These are phyloP conservation scores for Chaetomiaceae sp. DNA, from an alignment of 2,329 filamentous ascomycete species.

Conservation along the genomic window DNA sequence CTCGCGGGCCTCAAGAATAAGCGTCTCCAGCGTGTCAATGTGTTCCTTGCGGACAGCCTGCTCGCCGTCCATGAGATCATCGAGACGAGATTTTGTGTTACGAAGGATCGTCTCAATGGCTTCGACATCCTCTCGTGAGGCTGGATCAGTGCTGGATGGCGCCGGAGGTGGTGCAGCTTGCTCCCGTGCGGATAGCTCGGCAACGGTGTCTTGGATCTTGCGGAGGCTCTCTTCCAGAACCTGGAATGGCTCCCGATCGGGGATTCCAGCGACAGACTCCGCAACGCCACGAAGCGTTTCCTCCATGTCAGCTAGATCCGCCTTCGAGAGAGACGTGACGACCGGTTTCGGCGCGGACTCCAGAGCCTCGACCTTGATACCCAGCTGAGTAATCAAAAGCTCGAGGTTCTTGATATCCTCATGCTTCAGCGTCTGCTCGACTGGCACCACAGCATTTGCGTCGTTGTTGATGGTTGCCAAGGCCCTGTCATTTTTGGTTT, in stretches of 20 bases:
- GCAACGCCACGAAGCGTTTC: conserved; percentile 44
- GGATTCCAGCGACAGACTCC: conserved; percentile 23
- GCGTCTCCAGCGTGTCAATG: conserved; percentile 57
- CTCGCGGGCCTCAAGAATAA: conserved; percentile 68
- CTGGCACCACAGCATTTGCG: conserved; percentile 39
- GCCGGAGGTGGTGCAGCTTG: conserved; percentile 17
- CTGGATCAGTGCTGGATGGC: conserved; percentile 39
- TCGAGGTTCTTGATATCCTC: conserved; percentile 84
- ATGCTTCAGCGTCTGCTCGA: conserved; percentile 49
- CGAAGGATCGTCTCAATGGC: conserved; percentile 85
- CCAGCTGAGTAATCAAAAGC: conserved; percentile 71
- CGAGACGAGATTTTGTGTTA: conserved; percentile 82
- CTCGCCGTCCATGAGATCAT: conserved; percentile 70
- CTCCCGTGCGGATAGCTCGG: conserved; percentile 27
- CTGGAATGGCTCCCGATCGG: conserved; percentile 16
- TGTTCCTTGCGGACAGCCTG: conserved; percentile 62
- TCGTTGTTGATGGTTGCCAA: conserved; percentile 47
- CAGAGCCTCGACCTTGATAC: conserved; percentile 76
- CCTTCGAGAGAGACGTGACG: conserved; percentile 22
- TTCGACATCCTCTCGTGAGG: conserved; percentile 76
- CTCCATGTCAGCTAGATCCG: conserved; percentile 38
- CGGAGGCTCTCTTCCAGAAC: conserved; percentile 21
- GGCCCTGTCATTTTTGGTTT: conserved; percentile 41
- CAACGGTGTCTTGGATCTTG: conserved; percentile 27
- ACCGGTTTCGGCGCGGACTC: conserved; percentile 43